phyloP scores from a whole-genome alignment of 352 stramenopile genomes.

The Halophytophthora polymorphica region DNA sequence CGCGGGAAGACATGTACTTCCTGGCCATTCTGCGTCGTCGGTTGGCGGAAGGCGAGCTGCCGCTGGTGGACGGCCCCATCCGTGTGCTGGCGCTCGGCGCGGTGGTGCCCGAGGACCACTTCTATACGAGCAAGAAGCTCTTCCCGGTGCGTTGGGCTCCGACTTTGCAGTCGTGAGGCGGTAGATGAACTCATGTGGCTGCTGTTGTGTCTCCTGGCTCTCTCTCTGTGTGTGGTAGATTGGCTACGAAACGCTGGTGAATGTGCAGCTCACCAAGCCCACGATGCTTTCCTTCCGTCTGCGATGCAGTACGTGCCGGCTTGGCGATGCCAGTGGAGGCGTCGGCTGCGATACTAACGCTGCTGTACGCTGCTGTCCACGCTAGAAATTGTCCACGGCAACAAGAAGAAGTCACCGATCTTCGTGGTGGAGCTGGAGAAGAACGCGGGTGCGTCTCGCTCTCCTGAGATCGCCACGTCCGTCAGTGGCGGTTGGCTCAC shows the following conservation, averaged over 20 bases:
- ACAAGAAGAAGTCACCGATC: constrained; percentile 76
- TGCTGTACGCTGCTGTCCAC: constrained; percentile 3
- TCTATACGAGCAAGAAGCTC: constrained; percentile 74
- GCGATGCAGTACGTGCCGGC: constrained; percentile 45
- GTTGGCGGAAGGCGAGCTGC: constrained; percentile 49
- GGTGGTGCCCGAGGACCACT: constrained; percentile 57
- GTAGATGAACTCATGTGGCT: neutral
- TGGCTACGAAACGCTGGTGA: constrained; percentile 59
- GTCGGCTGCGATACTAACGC: constrained; percentile 4
- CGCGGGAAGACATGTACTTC: constrained; percentile 70
- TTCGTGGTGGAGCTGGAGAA: constrained; percentile 69
- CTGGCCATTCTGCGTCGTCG: constrained; percentile 57
- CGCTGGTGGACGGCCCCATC: constrained; percentile 72
- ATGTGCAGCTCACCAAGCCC: constrained; percentile 42
- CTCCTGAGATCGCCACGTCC: neutral
- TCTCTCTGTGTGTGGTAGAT: constrained; percentile 41
- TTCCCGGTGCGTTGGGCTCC: constrained; percentile 49
- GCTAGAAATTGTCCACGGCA: constrained; percentile 69
- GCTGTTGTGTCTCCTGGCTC: too few species aligned
- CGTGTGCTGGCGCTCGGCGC: constrained; percentile 42
- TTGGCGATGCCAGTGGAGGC: neutral
- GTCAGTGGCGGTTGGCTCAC: too few species aligned
- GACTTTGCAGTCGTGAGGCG: too few species aligned
- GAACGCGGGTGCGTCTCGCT: constrained; percentile 34
- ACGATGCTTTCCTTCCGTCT: constrained; percentile 32